Conservation (phyloP, 2,329 filamentous ascomycete species). For the Ophiocordyceps camponoti-leonardi region DNA sequence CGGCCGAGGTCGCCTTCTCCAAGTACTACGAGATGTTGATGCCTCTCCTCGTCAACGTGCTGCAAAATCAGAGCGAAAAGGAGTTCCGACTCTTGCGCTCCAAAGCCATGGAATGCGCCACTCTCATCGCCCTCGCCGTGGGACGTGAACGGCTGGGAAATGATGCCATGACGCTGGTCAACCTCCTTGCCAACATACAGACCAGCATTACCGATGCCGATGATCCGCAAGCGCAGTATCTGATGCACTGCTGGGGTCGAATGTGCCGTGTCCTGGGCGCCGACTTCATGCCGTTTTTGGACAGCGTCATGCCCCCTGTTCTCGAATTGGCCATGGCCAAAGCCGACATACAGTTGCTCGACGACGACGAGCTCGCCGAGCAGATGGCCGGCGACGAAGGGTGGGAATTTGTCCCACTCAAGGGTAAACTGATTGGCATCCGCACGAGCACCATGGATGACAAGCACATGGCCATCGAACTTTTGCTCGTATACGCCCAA, state of each 20-base stretch:
- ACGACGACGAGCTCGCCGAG: constrained; percentile 88
- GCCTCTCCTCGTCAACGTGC: constrained; percentile 80
- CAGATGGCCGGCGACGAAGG: constrained; percentile 88
- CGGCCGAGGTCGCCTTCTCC: constrained; percentile 82
- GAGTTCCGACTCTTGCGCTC: constrained; percentile 81
- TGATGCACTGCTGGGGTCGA: constrained; percentile 96
- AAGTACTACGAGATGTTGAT: constrained; percentile 95
- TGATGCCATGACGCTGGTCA: constrained; percentile 75
- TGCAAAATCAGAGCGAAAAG: constrained; percentile 81
- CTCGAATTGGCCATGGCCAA: constrained; percentile 84
- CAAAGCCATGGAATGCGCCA: constrained; percentile 98
- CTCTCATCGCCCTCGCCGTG: constrained; percentile 84
- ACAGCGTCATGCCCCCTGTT: constrained; percentile 85
- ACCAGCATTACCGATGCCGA: constrained; percentile 74
- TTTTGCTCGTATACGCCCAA: constrained; percentile 92
- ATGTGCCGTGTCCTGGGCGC: constrained; percentile 90
- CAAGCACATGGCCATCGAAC: constrained; percentile 98
- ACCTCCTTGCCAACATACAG: constrained; percentile 77
- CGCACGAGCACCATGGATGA: constrained; percentile 93
- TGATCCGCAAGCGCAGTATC: constrained; percentile 89
- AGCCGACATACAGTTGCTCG: constrained; percentile 89
- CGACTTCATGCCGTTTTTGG: constrained; percentile 85
- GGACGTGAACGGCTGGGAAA: constrained; percentile 81
- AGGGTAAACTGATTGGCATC: constrained; percentile 97
- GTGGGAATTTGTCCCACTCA: constrained; percentile 92